These are phyloP conservation scores for Tulasnella sp. DNA, from an alignment of 768 basidiomycete species.

Conservation along the genomic window DNA sequence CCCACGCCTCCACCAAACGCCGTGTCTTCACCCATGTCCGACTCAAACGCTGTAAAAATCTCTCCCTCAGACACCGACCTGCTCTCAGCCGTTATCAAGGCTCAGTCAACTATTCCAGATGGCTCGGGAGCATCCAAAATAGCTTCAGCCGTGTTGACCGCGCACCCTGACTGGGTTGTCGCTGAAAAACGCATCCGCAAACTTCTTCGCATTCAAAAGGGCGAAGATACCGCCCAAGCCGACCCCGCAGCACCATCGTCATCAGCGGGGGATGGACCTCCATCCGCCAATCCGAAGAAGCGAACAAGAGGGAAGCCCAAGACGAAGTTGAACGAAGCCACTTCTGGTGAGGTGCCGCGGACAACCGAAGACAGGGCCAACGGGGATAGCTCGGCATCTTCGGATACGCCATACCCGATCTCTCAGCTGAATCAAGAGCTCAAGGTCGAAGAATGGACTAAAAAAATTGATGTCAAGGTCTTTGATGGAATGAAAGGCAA, in stretches of 20 bases:
- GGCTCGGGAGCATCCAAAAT: slow-evolving; percentile 65
- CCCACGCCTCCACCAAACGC: background rate
- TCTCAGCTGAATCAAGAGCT: slow-evolving; percentile 58
- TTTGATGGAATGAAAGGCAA: slow-evolving; percentile 72
- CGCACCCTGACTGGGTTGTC: slow-evolving; percentile 63
- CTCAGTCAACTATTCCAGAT: slow-evolving; percentile 36
- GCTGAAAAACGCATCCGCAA: slow-evolving; percentile 78
- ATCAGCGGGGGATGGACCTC: slow-evolving; percentile 5
- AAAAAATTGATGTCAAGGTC: slow-evolving; percentile 55
- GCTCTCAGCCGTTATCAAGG: slow-evolving; percentile 41
- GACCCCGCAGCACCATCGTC: background rate
- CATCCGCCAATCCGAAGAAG: slow-evolving; percentile 19
- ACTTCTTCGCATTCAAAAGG: slow-evolving; percentile 44
- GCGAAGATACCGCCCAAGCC: slow-evolving; percentile 40
- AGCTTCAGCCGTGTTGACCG: slow-evolving; percentile 50
- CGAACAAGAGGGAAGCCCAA: background rate
- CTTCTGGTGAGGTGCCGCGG: slow-evolving; percentile 21
- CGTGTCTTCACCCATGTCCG: background rate
- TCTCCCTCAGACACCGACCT: slow-evolving; percentile 59
- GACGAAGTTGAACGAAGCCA: background rate
- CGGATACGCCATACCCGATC: slow-evolving; percentile 40
- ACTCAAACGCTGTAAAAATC: slow-evolving; percentile 8
- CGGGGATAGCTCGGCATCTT: background rate
- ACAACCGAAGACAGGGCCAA: background rate
- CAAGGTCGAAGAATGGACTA: slow-evolving; percentile 54